phyloP scores from a whole-genome alignment of 768 basidiomycete genomes.

The Kwoniella heveanensis region DNA sequence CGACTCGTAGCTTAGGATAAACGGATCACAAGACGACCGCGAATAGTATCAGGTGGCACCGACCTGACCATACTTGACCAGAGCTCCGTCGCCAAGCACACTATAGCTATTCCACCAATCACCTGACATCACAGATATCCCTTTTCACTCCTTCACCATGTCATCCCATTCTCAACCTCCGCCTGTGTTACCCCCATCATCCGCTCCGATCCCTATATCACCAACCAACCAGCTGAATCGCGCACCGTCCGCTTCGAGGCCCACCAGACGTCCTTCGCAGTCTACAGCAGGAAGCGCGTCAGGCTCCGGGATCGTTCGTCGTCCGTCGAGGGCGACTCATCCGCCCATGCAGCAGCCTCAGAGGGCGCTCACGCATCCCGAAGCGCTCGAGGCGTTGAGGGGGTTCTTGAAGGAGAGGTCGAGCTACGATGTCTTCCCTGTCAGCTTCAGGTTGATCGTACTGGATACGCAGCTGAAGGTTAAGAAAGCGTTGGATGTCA shows the following conservation, averaged over 20 bases:
- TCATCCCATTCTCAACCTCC: constrained; percentile 4
- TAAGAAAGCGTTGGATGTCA: constrained; percentile 79
- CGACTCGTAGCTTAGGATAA: no score
- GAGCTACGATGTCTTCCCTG: constrained; percentile 95
- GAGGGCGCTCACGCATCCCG: constrained; percentile 47
- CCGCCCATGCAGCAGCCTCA: constrained; percentile 42
- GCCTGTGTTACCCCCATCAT: background rate
- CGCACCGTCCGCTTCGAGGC: constrained; percentile 18
- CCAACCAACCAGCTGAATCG: constrained; percentile 17
- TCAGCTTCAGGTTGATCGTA: constrained; percentile 93
- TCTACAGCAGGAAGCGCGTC: constrained; percentile 6
- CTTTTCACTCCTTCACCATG: constrained; percentile 2
- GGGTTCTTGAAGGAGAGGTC: constrained; percentile 79
- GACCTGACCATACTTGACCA: no score
- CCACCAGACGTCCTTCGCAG: constrained; percentile 16
- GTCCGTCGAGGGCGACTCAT: constrained; percentile 42
- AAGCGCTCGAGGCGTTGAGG: constrained; percentile 64
- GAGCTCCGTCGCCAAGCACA: no score
- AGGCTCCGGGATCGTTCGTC: constrained; percentile 12
- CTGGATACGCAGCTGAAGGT: constrained; percentile 94
- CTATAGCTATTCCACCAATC: no score
- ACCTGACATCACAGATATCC: no score
- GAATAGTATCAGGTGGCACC: no score
- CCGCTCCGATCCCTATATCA: constrained; percentile 29
- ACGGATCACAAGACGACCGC: no score